phyloP scores from a whole-genome alignment of 208 protist species.

The Wallacemonas rigidus region DNA sequence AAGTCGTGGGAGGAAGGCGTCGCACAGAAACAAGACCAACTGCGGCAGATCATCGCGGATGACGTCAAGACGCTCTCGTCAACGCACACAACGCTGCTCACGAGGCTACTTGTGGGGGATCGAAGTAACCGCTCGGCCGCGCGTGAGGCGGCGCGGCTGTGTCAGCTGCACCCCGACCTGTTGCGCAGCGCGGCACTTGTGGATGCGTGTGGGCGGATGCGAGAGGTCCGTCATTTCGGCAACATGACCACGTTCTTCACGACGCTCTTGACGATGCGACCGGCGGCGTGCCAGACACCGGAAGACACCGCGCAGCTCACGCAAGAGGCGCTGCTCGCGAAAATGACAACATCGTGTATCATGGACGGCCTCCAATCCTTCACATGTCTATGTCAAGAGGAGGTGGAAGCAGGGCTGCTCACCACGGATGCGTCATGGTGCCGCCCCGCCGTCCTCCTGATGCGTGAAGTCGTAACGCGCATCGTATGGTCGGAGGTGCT shows the following conservation, averaged over 20 bases:
- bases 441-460: neutral
- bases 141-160: slow-evolving; percentile 27
- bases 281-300: too few relatives aligned
- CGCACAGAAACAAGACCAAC: neutral
- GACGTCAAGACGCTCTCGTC: neutral
- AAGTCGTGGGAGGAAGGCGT: neutral
- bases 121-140: neutral
- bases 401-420: too few relatives aligned
- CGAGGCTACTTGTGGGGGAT: neutral
- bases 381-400: too few relatives aligned
- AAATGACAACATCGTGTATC: too few relatives aligned
- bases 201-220: slow-evolving; percentile 18
- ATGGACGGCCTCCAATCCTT: too few relatives aligned
- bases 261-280: neutral
- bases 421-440: neutral
- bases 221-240: neutral
- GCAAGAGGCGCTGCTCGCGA: too few relatives aligned
- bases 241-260: slow-evolving; percentile 11
- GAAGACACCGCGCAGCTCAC: too few relatives aligned
- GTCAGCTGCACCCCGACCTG: slow-evolving; percentile 17
- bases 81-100: slow-evolving; percentile 7
- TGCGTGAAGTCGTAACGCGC: neutral
- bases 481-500: neutral
- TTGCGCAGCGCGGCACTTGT: slow-evolving; percentile 23
- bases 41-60: neutral